Evolutionary conservation across 2,329 filamentous ascomycete genomes (phyloP), one percentile per base, ranked within the genome.

Genomic region (Bipolaris cookei): DNA sequence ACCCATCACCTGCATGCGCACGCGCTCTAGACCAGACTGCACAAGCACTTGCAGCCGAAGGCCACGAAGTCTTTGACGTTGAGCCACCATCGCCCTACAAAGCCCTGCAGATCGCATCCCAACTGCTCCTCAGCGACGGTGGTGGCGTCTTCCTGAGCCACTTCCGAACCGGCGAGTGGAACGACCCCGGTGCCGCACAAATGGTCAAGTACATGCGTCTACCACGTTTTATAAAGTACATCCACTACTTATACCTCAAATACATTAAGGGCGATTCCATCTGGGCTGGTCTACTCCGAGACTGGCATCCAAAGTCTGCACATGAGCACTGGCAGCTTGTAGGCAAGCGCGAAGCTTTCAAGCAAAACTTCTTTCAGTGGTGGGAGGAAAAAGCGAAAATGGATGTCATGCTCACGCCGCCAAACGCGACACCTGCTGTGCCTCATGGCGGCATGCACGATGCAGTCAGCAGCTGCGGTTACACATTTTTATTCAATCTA

Each of bases 401-500:
- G 62, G 93, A 97, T 76, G 88, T 93, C 63, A 83, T 97, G 64
- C 77, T 97, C 32, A 87, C 90, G 8, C 90, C 90, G n/a, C 92
- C 89, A 0, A 97, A 97, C 74, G 92, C 93, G 0, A 96, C 92
- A 0, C 92, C 93, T 1, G 93, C 93, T 0, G 86, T 96, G 3
- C 92, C 92, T 0, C 92, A 96, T 72, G 86, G 88, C 44, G 92
- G 87, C 0, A 97, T 97, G 92, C 86, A 86, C 64, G 88, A 94
- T 67, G 91, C 91, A 2, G 87, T 95, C 42, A 90, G 89, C 61
- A 91, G 88, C 64, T 97, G 93, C 69, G 92, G 92, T 1, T 97
- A 98, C 72, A 97, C 93, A 0, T 97, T 97, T 73, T 78, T 97
- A 54, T 98, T 95, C 80, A 97, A 97, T 68, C 64, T 97, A 69